Evolutionary conservation across 257 asterid species (phyloP), one percentile per base, ranked within the genome.

Genomic region (Lithospermum erythrorhizon): DNA sequence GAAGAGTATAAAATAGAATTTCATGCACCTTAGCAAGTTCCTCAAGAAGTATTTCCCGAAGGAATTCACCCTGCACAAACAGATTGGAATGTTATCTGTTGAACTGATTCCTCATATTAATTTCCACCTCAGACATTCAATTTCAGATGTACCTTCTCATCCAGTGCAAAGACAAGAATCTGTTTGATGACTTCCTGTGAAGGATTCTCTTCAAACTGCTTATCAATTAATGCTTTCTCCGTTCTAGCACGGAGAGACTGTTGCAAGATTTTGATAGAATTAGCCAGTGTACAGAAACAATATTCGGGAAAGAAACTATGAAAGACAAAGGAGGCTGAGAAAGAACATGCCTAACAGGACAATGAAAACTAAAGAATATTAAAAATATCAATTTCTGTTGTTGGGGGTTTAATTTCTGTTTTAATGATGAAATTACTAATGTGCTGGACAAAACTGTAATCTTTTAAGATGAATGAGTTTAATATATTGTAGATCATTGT

Each of bases 191-290:
- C 69, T 62, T 75, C 63, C 82, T 74, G 80, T 61, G 94, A 65
- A 60, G 77, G 85, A 9, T 66, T 63, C 32, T 75, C 83, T 37
- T 69, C 86, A 53, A 63, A 83, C 76, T 79, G 79, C 70, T 81
- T 77, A 57, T 55, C 70, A 55, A 63, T 73, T 72, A 70, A 70
- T 16, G 72, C 77, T 72, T 77, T 79, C 53, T 80, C 86, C 61
- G 81, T 86, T 78, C 81, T 82, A 64, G 95, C 98, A 81, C 95
- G 96, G 57, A 75, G 72, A 17, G 98, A 86, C 98, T 91, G 81
- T 53, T 60, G 65, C 70, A 66, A 70, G 61, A 20, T 67, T 71
- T 74, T 25, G 21, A 30, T 27, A 66, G 17, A 52, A 27, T 65
- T 53, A 57, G 67, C 62, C 58, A 32, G 29, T 29, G 32, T 8